phyloP scores from a whole-genome alignment of 164 flowering plant species.

The Piper longum region DNA sequence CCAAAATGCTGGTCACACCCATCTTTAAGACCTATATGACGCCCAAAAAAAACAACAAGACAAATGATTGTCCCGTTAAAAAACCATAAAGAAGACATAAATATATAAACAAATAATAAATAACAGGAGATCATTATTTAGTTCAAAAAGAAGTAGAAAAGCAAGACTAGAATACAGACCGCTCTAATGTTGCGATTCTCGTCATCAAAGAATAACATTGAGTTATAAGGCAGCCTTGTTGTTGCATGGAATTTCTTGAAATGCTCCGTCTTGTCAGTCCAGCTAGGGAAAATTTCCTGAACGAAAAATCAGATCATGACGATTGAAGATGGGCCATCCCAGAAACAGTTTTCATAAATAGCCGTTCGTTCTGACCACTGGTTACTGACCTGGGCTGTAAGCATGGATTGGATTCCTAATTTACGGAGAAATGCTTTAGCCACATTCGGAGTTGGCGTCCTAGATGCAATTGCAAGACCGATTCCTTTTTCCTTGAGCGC shows the following conservation, averaged over 20 bases:
- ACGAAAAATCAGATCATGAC: constrained; percentile 1
- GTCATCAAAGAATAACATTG: constrained; percentile 95
- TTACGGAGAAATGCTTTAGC: constrained; percentile 80
- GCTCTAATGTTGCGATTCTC: constrained; percentile 77
- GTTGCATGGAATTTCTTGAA: constrained; percentile 62
- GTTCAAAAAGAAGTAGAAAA: no score
- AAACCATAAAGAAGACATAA: not conserved
- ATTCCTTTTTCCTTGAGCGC: constrained; percentile 86
- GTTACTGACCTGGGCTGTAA: constrained; percentile 61
- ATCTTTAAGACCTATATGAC: constrained; percentile 55
- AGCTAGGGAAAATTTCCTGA: constrained; percentile 92
- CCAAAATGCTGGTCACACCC: constrained; percentile 88
- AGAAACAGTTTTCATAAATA: not conserved
- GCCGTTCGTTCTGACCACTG: not conserved
- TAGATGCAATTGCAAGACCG: constrained; percentile 84
- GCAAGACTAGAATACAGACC: constrained; percentile 25
- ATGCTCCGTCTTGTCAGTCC: constrained; percentile 93
- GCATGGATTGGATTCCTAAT: constrained; percentile 55
- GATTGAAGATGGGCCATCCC: not conserved
- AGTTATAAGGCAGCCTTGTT: constrained; percentile 66
- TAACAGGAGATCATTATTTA: not conserved
- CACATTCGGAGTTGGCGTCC: constrained; percentile 80
- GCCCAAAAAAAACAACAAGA: not conserved
- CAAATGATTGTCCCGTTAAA: not conserved
- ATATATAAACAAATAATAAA: not conserved